phyloP scores from a whole-genome alignment of 257 asterid species.

The Jaltomata sinuosa region DNA sequence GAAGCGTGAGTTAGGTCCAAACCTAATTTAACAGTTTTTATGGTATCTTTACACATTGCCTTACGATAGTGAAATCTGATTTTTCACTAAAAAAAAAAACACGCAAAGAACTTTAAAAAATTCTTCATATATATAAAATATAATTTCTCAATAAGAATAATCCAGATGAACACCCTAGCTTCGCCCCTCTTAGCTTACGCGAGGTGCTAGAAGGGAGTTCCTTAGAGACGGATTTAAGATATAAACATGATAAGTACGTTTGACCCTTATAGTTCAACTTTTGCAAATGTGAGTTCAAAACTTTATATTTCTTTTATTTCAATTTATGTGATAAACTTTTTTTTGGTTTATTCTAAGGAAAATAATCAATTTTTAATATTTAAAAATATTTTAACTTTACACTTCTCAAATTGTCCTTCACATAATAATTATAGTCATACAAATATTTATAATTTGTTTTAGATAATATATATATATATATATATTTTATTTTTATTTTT shows the following conservation, averaged over 20 bases:
- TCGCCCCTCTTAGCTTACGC: background rate
- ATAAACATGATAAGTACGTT: background rate
- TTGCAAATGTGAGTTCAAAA: background rate
- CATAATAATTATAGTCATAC: no score
- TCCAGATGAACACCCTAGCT: background rate
- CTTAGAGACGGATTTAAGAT: background rate
- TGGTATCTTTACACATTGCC: no score
- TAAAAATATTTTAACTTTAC: no score
- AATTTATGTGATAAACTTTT: background rate
- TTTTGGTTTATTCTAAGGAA: background rate
- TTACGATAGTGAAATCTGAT: no score
- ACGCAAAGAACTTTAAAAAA: background rate
- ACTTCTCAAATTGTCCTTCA: no score
- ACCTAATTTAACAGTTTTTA: no score
- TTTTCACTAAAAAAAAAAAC: no score
- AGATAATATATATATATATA: no score
- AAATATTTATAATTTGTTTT: no score
- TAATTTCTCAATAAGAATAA: no score
- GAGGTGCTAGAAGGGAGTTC: background rate
- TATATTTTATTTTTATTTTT: background rate
- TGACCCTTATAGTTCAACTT: background rate
- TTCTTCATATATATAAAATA: background rate
- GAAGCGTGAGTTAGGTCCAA: no score
- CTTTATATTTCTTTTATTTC: rapidly evolving
- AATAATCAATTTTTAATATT: no score